Evolutionary conservation across 2,329 filamentous ascomycete species (phyloP), one percentile per base, ranked within the genome.

Genomic region (Alternaria conjuncta): DNA sequence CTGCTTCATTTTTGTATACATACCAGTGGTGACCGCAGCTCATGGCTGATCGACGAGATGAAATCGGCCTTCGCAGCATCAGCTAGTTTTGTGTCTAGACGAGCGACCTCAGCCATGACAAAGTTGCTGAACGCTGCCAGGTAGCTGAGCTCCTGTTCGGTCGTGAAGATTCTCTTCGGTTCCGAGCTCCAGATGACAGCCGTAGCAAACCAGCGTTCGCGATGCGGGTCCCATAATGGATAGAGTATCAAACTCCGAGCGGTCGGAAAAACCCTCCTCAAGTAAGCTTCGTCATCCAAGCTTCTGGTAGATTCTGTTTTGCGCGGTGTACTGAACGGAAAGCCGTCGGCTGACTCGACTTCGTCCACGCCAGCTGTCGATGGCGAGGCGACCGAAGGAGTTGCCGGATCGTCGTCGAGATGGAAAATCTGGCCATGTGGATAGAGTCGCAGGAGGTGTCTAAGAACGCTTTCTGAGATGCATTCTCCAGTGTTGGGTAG

Each of bases 31-130:
- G 85, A 88, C 5, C 88, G 82, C 13, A 90, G 76, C 71, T 90
- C 88, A 69, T 90, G 88, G 4, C 85, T 88, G 6, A 90, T 84
- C 1, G 85, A 88, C 0, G 86, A 85, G 8, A 90, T 82, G 36
- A 88, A 85, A 60, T 89, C 86, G 2, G 84, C 84, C 71, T 88
- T 89, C 45, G 86, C 86, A 51, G 73, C 70, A 53, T 80, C 78
- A 15, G 78, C 78, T 9, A 76, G 59, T 21, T 77, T 78, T n/a
- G 78, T 78, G 44, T 81, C 78, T 7, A 81, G 50, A 15, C 78
- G 73, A 46, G 78, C 75, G 4, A 81, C 73, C 49, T 80, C 79
- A 8, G 76, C 75, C 79, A 81, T 81, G 41, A 79, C 71, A 43
- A 75, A 79, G 51, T 79, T 79, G 47, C 77, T 77, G 57, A 81